Evolutionary conservation across 441 rosid genomes (phyloP), one percentile per base, ranked within the genome.

Genomic region (Geranium incanum): DNA sequence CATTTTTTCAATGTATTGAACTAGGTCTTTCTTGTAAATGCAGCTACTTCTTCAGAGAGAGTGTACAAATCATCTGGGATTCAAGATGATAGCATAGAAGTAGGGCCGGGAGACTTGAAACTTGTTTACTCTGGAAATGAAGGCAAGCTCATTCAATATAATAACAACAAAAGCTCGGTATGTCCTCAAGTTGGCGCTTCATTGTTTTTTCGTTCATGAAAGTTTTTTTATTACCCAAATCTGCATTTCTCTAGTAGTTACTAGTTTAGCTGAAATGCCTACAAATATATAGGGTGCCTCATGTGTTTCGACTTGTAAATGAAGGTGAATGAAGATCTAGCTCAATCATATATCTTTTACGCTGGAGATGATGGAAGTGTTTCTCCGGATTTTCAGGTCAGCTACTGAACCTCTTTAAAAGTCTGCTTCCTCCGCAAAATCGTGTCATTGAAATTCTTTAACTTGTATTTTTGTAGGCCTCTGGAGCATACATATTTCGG

Each of bases 401-500:
- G 88, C 85, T 48, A 68, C 52, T 62, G 37, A 45, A 69, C 71
- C 69, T 37, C n/a, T 15, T 23, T 57, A 8, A 8, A 43, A 1
- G 7, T 52, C 15, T 1, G n/a, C 15, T 18, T 52, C 15, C 60
- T 52, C 16, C 13, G 19, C 57, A 62, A 43, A 64, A 52, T 36
- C 18, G 65, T 66, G 41, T 66, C 15, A 6, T 19, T 59, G 75
- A 70, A 66, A 71, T 15, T 33, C 38, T 45, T 38, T 57, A 37
- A 73, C 63, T 59, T 68, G 66, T 74, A 15, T 60, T 77, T 66
- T 74, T 38, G 28, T 60, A 89, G 95, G 91, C 91, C 69, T 89
- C 87, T 0, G 99, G 99, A 75, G 99, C 98, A 41, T 96, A 96
- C 80, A 77, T 96, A 75, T 96, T 93, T 81, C 98, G 99, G 59